Evolutionary conservation across 225 moss, liverwort and hornwort genomes (phyloP).

Genomic region (Pseudisothecium myosuroides): DNA sequence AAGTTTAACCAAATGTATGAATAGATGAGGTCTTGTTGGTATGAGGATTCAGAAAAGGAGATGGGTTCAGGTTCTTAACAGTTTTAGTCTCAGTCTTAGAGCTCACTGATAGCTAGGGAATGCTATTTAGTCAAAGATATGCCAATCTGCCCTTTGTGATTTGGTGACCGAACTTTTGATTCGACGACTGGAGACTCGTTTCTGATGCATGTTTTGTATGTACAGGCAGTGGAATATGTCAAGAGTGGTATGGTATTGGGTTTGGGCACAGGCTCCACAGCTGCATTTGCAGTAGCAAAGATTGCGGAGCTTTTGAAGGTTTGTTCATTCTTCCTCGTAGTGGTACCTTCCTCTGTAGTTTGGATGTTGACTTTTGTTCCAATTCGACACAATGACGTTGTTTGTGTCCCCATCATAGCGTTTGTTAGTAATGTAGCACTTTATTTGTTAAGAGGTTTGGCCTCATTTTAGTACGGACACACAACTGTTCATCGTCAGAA

Average conservation of each 20-base stretch:
- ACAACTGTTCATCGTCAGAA: background rate
- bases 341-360: background rate
- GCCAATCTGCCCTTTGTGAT: background rate
- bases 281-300: slow-evolving; percentile 83
- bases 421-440: background rate
- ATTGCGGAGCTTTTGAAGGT: slow-evolving; percentile 97
- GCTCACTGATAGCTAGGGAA: background rate
- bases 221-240: slow-evolving; percentile 85
- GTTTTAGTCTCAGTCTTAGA: background rate
- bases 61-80: background rate
- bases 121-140: background rate
- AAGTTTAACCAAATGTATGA: background rate
- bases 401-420: background rate
- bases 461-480: background rate
- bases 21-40: background rate
- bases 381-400: background rate
- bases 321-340: background rate
- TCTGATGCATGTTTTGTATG: background rate
- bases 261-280: slow-evolving; percentile 93
- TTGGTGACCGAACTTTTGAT: background rate
- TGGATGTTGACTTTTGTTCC: background rate
- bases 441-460: background rate
- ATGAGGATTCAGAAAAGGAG: background rate
- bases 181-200: background rate
- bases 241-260: slow-evolving; percentile 97